Evolutionary conservation across 257 asterid genomes (phyloP).

Genomic region (Thymus mandschuricus): DNA sequence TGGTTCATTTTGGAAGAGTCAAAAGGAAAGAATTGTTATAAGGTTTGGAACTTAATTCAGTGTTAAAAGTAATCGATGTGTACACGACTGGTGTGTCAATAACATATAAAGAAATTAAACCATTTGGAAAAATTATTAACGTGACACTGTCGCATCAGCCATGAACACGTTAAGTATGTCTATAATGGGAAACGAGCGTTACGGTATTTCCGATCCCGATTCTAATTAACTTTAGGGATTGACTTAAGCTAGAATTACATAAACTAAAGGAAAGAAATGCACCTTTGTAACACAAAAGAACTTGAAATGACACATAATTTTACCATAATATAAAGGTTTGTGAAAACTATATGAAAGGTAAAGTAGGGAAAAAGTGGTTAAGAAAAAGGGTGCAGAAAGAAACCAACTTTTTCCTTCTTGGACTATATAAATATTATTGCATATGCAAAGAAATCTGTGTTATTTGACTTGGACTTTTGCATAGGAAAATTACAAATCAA

Average conservation of each 20-base stretch:
- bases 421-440: constrained; percentile 24
- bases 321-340: constrained; percentile 32
- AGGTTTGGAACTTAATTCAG: too few relatives aligned
- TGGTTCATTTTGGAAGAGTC: background rate
- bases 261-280: constrained; percentile 3
- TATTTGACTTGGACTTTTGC: constrained; percentile 34
- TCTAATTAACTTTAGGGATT: constrained; percentile 9
- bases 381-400: constrained; percentile 33
- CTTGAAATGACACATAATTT: constrained; percentile 14
- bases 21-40: too few relatives aligned
- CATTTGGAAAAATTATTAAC: too few relatives aligned
- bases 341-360: constrained; percentile 26
- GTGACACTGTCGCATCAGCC: too few relatives aligned
- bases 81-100: too few relatives aligned
- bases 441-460: constrained; percentile 26
- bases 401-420: constrained; percentile 30
- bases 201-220: too few relatives aligned
- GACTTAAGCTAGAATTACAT: constrained; percentile 3
- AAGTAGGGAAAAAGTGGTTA: constrained; percentile 26
- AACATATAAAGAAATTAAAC: too few relatives aligned
- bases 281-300: constrained; percentile 15
- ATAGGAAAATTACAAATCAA: constrained; percentile 35
- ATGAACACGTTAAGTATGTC: too few relatives aligned
- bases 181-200: too few relatives aligned
- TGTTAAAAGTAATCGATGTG: too few relatives aligned